phyloP scores from a whole-genome alignment of 805 yeast genomes.

The Ogataea nitratoaversa region DNA sequence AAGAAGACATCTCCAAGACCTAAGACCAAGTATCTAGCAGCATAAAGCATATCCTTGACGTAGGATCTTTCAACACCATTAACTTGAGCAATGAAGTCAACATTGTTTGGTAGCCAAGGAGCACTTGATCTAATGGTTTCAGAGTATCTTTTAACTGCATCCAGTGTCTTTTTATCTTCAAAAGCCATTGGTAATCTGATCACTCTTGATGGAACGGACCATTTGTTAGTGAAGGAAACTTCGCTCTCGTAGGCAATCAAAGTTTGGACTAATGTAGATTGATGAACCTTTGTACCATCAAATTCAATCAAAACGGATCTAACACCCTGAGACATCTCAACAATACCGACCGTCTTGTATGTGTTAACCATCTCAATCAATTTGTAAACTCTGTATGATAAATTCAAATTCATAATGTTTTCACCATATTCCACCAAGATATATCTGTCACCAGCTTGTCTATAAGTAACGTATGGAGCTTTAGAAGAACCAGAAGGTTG shows the following conservation, averaged over 20 bases:
- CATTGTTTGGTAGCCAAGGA: constrained; percentile 98
- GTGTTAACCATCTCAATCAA: constrained; percentile 68
- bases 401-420: constrained; percentile 76
- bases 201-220: constrained; percentile 82
- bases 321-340: constrained; percentile 97
- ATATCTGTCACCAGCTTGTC: constrained; percentile 97
- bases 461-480: constrained; percentile 73
- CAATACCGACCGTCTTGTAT: constrained; percentile 69
- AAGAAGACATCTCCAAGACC: constrained; percentile 97
- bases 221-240: constrained; percentile 66
- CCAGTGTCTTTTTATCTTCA: constrained; percentile 85
- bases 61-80: constrained; percentile 75
- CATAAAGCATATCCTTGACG: constrained; percentile 79
- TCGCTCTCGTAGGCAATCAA: constrained; percentile 74
- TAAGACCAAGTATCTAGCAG: constrained; percentile 85
- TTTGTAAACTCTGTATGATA: constrained; percentile 80
- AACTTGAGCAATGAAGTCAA: constrained; percentile 87
- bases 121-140: constrained; percentile 92
- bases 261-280: constrained; percentile 55
- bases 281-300: constrained; percentile 60
- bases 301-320: constrained; percentile 89
- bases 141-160: constrained; percentile 84
- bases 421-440: constrained; percentile 91
- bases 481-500: constrained; percentile 40
- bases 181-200: constrained; percentile 93